A percentile compares a stretch with the other conserved stretches of the same genome.
phyloP scores from a whole-genome alignment of 2,329 filamentous ascomycete species.

The Fusarium luffae region DNA sequence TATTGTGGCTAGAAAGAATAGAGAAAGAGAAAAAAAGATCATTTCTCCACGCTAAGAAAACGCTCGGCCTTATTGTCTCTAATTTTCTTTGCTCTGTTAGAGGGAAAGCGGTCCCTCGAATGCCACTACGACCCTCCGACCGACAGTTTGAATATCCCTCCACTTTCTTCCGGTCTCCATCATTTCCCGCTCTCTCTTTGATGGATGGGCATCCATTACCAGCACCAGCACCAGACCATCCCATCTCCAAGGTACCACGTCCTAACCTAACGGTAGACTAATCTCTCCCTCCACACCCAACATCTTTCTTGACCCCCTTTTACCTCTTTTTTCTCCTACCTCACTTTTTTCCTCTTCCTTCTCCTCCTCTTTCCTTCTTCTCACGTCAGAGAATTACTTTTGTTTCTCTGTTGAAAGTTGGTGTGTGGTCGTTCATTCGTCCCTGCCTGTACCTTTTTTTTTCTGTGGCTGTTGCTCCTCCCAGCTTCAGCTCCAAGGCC shows the following conservation, averaged over 20 bases:
- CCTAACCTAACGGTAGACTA: slow-evolving; percentile 9
- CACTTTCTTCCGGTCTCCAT: slow-evolving; percentile 39
- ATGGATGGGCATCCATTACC: not conserved
- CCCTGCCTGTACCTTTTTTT: slow-evolving; percentile 11
- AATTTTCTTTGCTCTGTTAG: slow-evolving; percentile 6
- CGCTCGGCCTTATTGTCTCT: slow-evolving; percentile 14
- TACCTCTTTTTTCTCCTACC: slow-evolving; percentile 19
- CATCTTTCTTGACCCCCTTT: slow-evolving; percentile 28
- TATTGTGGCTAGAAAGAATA: slow-evolving; percentile 8
- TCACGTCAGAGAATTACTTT: slow-evolving; percentile 11
- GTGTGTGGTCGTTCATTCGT: slow-evolving; percentile 21
- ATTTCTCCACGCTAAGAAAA: slow-evolving; percentile 4
- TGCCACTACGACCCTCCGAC: slow-evolving; percentile 17
- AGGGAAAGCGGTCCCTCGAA: not conserved
- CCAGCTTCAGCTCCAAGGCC: slow-evolving; percentile 21
- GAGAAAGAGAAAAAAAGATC: not conserved
- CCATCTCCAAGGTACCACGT: slow-evolving; percentile 5
- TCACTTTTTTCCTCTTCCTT: slow-evolving; percentile 25
- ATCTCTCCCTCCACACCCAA: slow-evolving; percentile 35
- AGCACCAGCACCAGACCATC: not conserved
- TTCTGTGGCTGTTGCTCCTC: slow-evolving; percentile 17
- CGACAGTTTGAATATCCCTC: slow-evolving; percentile 38
- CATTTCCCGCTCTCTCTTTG: slow-evolving; percentile 31
- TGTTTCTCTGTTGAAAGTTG: slow-evolving; percentile 36
- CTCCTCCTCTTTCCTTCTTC: slow-evolving; percentile 3